Evolutionary conservation across 2,329 filamentous ascomycete genomes (phyloP), one percentile per base, ranked within the genome.

Genomic region (Parafenestella ontariensis): DNA sequence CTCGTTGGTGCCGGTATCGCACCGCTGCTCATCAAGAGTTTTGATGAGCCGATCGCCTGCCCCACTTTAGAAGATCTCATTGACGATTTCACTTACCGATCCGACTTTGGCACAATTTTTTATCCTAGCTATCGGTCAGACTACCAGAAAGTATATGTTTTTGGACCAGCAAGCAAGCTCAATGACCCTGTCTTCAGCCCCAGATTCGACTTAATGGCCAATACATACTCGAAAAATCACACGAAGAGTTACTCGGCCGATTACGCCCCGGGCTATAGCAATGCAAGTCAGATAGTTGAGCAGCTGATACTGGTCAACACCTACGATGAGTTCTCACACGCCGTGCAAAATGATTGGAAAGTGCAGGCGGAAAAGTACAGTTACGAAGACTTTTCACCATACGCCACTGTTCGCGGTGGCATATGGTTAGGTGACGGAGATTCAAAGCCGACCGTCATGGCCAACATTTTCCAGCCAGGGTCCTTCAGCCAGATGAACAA

Each of bases 1-100:
- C 83, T 96, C 46, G 80, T 91, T 52, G 90, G 91, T 1, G 89
- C 91, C 13, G 91, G 87, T 0, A 77, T 96, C 18, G 89, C 91
- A 0, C 89, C 87, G 8, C 79, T 94, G 1, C 91, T 92, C 62
- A 79, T 96, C 15, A 82, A 83, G 40, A 76, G 78, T 47, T 85
- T 87, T 62, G 65, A 72, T 2, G 78, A 77, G 79, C 3, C 81
- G 76, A 5, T 77, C 75, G 20, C 80, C 23, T 72, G 77, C 69
- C 46, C 64, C 29, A 20, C 58, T 45, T 42, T 65, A 61, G 50
- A 65, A n/a, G 56, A 67, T 37, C 47, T 65, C 20, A 23, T 66
- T 23, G 49, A 49, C 33, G 56, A 65, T 48, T 58, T 46, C 24
- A 18, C 23, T 1, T 60, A 45, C 34, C 54, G 62, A 18, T 36